Base-by-base conservation (phyloP, 1,139 yeast genomes). In the Suhomyces yuchorum region DNA sequence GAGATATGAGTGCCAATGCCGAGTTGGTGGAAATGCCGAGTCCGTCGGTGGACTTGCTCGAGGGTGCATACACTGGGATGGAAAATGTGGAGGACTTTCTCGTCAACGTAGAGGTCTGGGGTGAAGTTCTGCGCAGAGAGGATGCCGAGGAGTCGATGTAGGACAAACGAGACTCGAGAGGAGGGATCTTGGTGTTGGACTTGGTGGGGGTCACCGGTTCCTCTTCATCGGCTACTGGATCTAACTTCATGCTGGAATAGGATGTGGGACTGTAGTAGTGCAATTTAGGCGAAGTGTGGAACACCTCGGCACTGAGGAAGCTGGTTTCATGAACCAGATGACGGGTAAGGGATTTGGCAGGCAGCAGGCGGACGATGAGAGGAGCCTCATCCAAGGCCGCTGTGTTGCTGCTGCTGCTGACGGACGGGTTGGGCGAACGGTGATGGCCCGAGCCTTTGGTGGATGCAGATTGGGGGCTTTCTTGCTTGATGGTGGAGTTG, bases 371-470 rank as follows among this genome's bases (percentile, higher is more conserved):
- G 7, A 26, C 8, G 14, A 47, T 43, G 4, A 34, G 15, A 8
- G 50, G 45, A 9, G 48, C 40, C 3, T 47, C 47, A 14, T 47
- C 44, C 17, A 47, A 40, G 24, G 33, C 18, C 15, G 35, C 33
- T 33, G 34, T 30, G 14, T 12, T 6, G 17, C 9, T n/a, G 26
- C 3, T 4, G 14, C 19, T 32, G 35, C 15, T 34, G 3, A 19
- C 5, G 24, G 37, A 18, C 8, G 37, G 23, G 12, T 34, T 34
- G 23, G 23, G 37, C 6, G 23, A 34, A 14, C 7, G 14, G 4
- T 26, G 12, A 14, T 19, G 7, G 14, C 9, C 15, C 3, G 14
- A 22, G 14, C 26, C 24, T 20, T 20, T 20, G 26, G 38, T 20
- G 18, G 38, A 22, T 8, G n/a, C 12, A 17, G 20, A 23, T 24